phyloP scores from a whole-genome alignment of 2,329 filamentous ascomycete genomes.

The Fragosphaeria purpurea region DNA sequence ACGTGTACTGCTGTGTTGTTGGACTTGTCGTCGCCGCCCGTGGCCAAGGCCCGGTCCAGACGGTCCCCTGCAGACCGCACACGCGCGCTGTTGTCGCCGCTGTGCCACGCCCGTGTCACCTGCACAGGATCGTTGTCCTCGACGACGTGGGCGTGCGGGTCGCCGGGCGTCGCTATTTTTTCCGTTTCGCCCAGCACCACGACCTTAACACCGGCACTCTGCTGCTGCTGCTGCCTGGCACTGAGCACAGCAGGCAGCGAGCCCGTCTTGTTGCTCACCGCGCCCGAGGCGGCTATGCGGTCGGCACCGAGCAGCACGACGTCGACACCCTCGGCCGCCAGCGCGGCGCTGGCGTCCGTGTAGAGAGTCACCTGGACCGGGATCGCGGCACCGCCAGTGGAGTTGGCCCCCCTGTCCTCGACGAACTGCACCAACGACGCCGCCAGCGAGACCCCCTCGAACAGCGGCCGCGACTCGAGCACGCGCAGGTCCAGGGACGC shows the following conservation, averaged over 20 bases:
- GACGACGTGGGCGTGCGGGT: constrained; percentile 31
- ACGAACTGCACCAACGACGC: constrained; percentile 25
- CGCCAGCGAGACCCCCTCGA: constrained; percentile 52
- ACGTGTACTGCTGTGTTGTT: constrained; percentile 13
- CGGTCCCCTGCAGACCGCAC: constrained; percentile 14
- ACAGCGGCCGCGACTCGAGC: constrained; percentile 57
- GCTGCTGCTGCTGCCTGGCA: constrained; percentile 24
- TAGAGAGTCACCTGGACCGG: constrained; percentile 35
- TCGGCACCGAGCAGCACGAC: constrained; percentile 56
- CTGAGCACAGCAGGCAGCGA: constrained; percentile 49
- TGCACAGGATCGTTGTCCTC: constrained; percentile 45
- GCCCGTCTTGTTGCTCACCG: constrained; percentile 58
- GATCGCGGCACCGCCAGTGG: neutral
- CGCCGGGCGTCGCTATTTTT: constrained; percentile 44
- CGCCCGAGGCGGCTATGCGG: constrained; percentile 44
- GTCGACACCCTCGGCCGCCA: constrained; percentile 42
- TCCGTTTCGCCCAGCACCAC: constrained; percentile 50
- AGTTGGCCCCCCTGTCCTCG: constrained; percentile 15
- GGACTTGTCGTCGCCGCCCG: neutral
- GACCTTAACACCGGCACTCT: constrained; percentile 26
- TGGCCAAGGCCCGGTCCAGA: neutral
- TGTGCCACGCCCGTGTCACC: constrained; percentile 37
- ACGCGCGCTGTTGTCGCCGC: constrained; percentile 15
- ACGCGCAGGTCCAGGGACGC: constrained; percentile 43
- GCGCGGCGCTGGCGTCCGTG: constrained; percentile 49